A percentile compares a stretch with the other conserved stretches of the same genome.
Conservation (phyloP, 1,139 yeast genomes). For the Geotrichum restrictum region DNA sequence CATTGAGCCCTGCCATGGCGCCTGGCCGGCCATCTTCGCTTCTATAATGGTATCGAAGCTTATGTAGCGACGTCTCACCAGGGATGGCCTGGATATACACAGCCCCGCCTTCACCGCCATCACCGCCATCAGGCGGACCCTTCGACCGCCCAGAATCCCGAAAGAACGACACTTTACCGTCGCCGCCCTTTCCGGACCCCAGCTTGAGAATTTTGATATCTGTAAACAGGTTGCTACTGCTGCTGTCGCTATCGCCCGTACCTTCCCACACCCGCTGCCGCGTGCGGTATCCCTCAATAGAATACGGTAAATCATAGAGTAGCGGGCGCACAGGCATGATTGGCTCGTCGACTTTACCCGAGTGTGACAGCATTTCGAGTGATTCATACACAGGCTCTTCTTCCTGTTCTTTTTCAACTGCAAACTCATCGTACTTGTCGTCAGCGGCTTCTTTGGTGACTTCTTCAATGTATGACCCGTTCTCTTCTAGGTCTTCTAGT, state of each 20-base stretch:
- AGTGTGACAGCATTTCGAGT: slow-evolving; percentile 10
- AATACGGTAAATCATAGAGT: slow-evolving; percentile 32
- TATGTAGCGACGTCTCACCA: slow-evolving; percentile 66
- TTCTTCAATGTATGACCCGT: not conserved
- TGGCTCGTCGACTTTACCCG: slow-evolving; percentile 23
- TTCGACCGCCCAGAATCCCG: slow-evolving; percentile 77
- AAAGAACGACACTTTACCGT: slow-evolving; percentile 80
- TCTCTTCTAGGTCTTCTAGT: not conserved
- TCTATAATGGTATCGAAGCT: slow-evolving; percentile 58
- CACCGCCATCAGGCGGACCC: slow-evolving; percentile 98
- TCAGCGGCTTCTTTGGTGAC: not conserved
- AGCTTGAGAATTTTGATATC: slow-evolving; percentile 68
- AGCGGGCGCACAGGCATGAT: slow-evolving; percentile 21
- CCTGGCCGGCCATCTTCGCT: slow-evolving; percentile 76
- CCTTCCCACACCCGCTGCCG: slow-evolving; percentile 28
- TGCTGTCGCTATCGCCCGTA: slow-evolving; percentile 13
- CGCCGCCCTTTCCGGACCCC: slow-evolving; percentile 83
- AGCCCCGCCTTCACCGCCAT: slow-evolving; percentile 92
- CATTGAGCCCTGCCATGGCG: slow-evolving; percentile 72
- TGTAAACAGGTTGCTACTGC: slow-evolving; percentile 37
- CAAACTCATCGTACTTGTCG: slow-evolving; percentile 7
- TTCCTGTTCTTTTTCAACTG: not conserved
- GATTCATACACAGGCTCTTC: slow-evolving; percentile 1
- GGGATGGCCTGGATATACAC: slow-evolving; percentile 76
- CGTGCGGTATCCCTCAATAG: slow-evolving; percentile 29